Percentiles rank a stretch among this genome's conserved stretches.
Conservation (phyloP, 352 stramenopile species). For the Phytophthora constricta region DNA sequence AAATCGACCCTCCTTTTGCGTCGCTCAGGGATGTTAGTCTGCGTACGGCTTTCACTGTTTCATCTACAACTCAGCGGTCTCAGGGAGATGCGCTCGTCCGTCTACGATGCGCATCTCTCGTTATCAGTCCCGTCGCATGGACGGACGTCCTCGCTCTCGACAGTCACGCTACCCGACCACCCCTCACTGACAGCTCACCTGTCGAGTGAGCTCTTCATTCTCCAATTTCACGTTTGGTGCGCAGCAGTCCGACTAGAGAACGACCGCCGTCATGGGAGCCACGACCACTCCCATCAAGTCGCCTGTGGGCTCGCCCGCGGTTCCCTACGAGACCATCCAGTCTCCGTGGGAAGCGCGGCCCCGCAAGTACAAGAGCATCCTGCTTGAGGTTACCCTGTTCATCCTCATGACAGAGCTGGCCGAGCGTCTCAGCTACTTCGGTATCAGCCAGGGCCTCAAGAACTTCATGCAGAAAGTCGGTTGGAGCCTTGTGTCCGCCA, state of each 20-base stretch:
- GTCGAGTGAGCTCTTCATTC: conserved; percentile 1
- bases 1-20: no score
- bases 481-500: conserved; percentile 56
- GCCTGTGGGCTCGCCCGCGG: conserved; percentile 1
- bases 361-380: conserved; percentile 55
- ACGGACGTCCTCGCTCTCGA: no score
- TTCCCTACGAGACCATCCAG: neutral
- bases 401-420: conserved; percentile 66
- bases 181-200: no score
- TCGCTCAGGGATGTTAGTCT: no score
- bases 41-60: no score
- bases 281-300: conserved; percentile 17
- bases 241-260: neutral
- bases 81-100: no score
- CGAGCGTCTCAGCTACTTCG: conserved; percentile 74
- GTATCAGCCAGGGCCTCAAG: conserved; percentile 80
- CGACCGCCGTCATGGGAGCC: neutral
- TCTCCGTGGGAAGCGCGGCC: conserved; percentile 43
- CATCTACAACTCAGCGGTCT: no score
- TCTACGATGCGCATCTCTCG: neutral
- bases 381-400: conserved; percentile 58
- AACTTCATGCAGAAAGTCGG: conserved; percentile 72
- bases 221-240: neutral
- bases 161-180: no score
- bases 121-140: neutral